phyloP scores from a whole-genome alignment of 208 protist species.

The Entamoeba nuttalli region DNA sequence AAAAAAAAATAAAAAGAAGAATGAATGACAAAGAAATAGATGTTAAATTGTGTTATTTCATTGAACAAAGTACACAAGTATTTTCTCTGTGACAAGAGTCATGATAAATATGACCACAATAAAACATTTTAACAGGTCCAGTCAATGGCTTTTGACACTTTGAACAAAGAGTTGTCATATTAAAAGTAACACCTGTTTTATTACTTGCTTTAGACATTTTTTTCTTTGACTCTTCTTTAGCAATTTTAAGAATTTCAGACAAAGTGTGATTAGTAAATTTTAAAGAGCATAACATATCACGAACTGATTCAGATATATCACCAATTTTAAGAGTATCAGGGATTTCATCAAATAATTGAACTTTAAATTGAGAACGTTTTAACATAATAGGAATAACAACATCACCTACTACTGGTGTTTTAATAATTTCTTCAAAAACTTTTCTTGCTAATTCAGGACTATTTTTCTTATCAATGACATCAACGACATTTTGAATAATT shows the following conservation, averaged over 20 bases:
- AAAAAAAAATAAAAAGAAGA: too few species aligned
- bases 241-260: background rate
- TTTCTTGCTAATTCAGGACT: background rate
- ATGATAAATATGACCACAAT: background rate
- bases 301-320: background rate
- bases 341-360: background rate
- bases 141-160: background rate
- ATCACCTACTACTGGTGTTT: background rate
- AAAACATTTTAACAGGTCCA: background rate
- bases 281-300: background rate
- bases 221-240: background rate
- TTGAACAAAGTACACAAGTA: background rate
- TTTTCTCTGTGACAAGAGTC: background rate
- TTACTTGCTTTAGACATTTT: background rate
- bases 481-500: background rate
- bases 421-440: background rate
- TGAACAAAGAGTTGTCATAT: background rate
- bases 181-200: background rate
- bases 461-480: background rate
- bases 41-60: background rate
- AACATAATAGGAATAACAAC: background rate
- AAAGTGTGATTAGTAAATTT: background rate
- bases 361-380: background rate
- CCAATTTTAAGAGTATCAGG: background rate
- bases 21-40: too few species aligned